Evolutionary conservation across 2,329 filamentous ascomycete genomes (phyloP).

Genomic region (Cladophialophora carrionii): DNA sequence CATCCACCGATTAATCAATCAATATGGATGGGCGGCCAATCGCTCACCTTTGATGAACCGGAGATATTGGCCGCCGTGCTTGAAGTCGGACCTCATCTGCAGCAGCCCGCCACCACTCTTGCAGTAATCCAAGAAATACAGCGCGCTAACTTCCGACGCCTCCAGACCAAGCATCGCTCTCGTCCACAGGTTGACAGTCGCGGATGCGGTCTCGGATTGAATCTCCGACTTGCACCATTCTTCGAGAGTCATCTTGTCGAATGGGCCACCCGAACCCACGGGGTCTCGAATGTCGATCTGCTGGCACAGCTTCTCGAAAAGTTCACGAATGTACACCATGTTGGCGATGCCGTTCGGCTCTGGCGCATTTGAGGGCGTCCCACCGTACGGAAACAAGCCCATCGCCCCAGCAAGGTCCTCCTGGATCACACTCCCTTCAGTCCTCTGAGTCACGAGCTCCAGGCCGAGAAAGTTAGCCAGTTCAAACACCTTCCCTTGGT

Average conservation of each 20-base stretch:
- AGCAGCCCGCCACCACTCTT: constrained; percentile 57
- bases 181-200: constrained; percentile 52
- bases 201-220: constrained; percentile 41
- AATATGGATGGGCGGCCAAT: background rate
- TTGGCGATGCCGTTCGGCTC: constrained; percentile 35
- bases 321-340: constrained; percentile 44
- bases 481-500: constrained; percentile 53
- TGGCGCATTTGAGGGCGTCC: constrained; percentile 23
- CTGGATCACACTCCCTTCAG: constrained; percentile 50
- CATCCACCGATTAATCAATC: background rate
- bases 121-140: constrained; percentile 62
- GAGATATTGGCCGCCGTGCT: constrained; percentile 59
- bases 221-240: constrained; percentile 44
- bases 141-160: constrained; percentile 54
- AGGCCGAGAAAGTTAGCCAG: constrained; percentile 43
- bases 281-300: constrained; percentile 40
- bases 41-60: constrained; percentile 39
- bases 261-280: constrained; percentile 27
- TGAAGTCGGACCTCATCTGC: constrained; percentile 58
- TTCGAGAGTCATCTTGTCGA: constrained; percentile 48
- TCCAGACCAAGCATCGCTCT: constrained; percentile 58
- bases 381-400: constrained; percentile 36
- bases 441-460: constrained; percentile 55
- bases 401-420: constrained; percentile 42
- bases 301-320: constrained; percentile 48